Evolutionary conservation across 2,329 filamentous ascomycete species (phyloP).

Genomic region (Decorospora gaudefroyi): DNA sequence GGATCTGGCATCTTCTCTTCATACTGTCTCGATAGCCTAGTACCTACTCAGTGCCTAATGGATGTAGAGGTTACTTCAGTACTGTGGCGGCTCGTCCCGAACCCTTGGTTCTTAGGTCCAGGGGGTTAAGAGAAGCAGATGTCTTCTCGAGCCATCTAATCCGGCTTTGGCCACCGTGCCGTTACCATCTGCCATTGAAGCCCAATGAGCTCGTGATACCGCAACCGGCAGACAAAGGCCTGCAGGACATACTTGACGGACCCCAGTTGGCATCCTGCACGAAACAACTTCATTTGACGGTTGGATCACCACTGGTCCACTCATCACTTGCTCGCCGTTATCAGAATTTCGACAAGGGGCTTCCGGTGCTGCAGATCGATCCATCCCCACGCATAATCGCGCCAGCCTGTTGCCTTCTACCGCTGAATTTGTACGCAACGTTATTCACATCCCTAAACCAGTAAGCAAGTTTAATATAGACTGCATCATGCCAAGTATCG

Average conservation of each 20-base stretch:
- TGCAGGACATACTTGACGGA: conserved; percentile 3
- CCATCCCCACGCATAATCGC: conserved; percentile 13
- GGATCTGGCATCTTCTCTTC: no score
- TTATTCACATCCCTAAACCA: conserved; percentile 39
- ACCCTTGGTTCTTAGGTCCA: conserved; percentile 13
- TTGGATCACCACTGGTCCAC: conserved; percentile 16
- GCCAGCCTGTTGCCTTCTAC: conserved; percentile 20
- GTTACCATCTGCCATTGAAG: conserved; percentile 17
- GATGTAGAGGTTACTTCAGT: conserved; percentile 1
- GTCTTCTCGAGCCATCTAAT: conserved; percentile 20
- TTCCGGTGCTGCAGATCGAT: conserved; percentile 25
- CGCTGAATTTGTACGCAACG: conserved; percentile 18
- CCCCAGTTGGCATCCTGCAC: conserved; percentile 10
- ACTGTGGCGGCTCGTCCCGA: conserved; percentile 32
- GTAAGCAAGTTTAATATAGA: conserved; percentile 41
- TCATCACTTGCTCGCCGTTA: conserved; percentile 15
- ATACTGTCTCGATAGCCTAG: no score
- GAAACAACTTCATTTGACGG: conserved; percentile 19
- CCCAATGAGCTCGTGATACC: conserved; percentile 21
- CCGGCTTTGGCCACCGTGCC: conserved; percentile 18
- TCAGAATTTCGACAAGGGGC: conserved; percentile 22
- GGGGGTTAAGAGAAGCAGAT: conserved; percentile 16
- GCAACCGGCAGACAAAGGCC: conserved; percentile 7
- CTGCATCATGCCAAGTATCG: conserved; percentile 36
- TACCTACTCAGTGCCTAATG: conserved; percentile 1